Evolutionary conservation across 1,284 basidiomycete genomes (phyloP).

Genomic region (Paramarasmius palmivorus): DNA sequence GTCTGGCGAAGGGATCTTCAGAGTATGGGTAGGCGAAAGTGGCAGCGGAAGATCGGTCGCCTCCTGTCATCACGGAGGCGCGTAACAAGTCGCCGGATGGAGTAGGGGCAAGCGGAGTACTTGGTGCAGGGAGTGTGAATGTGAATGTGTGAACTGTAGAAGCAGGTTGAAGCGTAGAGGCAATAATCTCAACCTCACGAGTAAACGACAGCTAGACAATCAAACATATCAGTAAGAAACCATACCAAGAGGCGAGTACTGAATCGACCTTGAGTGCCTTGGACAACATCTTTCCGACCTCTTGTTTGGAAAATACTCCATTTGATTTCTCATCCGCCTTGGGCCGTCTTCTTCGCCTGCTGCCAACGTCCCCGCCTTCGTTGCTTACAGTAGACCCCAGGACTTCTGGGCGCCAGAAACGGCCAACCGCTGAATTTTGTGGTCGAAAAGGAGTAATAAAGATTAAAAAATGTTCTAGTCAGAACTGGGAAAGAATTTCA

Average conservation of each 20-base stretch:
- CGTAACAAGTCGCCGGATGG: conserved; percentile 72
- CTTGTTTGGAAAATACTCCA: conserved; percentile 76
- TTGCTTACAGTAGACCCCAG: conserved; percentile 86
- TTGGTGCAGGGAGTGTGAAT: conserved; percentile 76
- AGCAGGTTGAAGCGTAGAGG: conserved; percentile 87
- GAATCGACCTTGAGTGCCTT: conserved; percentile 82
- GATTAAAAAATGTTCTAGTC: too few relatives aligned
- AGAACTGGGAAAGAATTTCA: too few relatives aligned
- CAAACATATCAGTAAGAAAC: conserved; percentile 7
- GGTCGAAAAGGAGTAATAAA: too few relatives aligned
- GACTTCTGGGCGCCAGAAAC: conserved; percentile 95
- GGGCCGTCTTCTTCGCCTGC: conserved; percentile 63
- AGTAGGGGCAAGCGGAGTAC: conserved; percentile 67
- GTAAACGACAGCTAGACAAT: conserved; percentile 75
- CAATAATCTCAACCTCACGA: conserved; percentile 92
- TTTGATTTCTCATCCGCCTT: conserved; percentile 68
- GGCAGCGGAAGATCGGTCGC: conserved; percentile 57
- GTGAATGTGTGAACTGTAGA: conserved; percentile 93
- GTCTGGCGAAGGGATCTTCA: conserved; percentile 74
- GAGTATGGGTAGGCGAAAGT: conserved; percentile 69
- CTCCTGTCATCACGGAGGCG: conserved; percentile 64
- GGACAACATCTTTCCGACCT: conserved; percentile 85
- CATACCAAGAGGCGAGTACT: not conserved
- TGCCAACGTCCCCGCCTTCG: conserved; percentile 68
- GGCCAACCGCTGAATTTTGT: conserved; percentile 65